Base-by-base conservation (phyloP, 2,329 filamentous ascomycete genomes). In the Niveomyces coronatus region DNA sequence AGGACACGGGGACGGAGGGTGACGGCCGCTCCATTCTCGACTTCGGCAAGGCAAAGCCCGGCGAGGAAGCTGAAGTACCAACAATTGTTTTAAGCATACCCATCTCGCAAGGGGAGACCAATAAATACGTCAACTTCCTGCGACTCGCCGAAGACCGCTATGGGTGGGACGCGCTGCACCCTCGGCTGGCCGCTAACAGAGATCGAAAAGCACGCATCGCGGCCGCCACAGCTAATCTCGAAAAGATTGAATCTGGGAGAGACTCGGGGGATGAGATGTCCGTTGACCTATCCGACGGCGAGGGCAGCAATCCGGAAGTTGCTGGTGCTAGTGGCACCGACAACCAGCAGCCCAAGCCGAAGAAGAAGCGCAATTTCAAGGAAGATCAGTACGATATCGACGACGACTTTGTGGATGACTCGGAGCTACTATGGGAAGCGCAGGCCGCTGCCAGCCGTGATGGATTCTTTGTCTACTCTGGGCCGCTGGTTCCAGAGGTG, bases 381-480 rank as follows among this genome's bases (percentile, higher is more conserved):
- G 77, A 87, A 56, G 82, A 93, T 59, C 80, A 88, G 50, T 88
- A 88, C 51, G 84, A 89, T 53, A 81, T 83, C 51, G 80, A 84
- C 33, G 84, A 88, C 52, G 83, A 82, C 37, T 89, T 89, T 60
- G 77, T 89, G 40, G 91, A 98, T 52, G 91, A 98, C 55, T 93
- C 87, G 1, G 91, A 98, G 57, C 61, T 95, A 54, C 71, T 93
- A 1, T 96, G 89, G 89, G 86, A 96, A 60, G 86, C 94, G 53
- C 85, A 94, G 55, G 89, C 89, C 6, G 87, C 89, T 4, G 88
- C 91, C 32, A 89, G 85, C 48, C 85, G 89, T 49, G 91, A 96
- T 55, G 91, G 91, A 1, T 98, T 96, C 65, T 98, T 96, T 56
- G 91, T 98, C 2, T 98, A 95, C 61, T 93, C 85, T 44, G 91